Evolutionary conservation across 2,329 filamentous ascomycete species (phyloP), one percentile per base, ranked within the genome.

Genomic region (Pseudocercospora cruenta): DNA sequence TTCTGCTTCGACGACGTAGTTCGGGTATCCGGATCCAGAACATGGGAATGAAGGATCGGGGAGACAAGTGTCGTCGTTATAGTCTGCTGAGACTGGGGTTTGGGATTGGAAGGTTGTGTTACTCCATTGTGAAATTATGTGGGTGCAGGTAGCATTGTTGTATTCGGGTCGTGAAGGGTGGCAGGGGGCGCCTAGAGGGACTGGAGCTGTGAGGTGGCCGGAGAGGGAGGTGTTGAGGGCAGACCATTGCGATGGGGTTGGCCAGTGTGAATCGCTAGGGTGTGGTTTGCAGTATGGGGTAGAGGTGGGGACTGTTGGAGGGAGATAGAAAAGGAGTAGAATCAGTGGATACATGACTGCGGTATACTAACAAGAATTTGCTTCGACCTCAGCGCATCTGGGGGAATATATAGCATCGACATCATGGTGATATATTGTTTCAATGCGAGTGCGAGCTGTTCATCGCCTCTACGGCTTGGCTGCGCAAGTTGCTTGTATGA

Each of bases 111-210:
- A 69, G 2, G 62, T 24, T 14, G 65, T 62, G 26, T 67, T 69
- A 22, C 45, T 45, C 62, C 62, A 69, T 21, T 66, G 39, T 3
- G 39, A 31, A 4, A 21, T 19, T 12, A 70, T 36, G 7, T 43
- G 4, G 12, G 28, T 24, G 53, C 67, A 69, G 22, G 51, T 54
- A 2, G 9, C 60, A 28, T 64, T 64, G 51, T 67, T 47, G 53
- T 51, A 69, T 19, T 61, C 22, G 12, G 58, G 33, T 22, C 47
- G 16, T 12, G n/a, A 24, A 4, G 47, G 76, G 68, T 89, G 86
- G 71, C 87, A 89, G 0, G 82, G 77, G 1, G 81, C 74, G 0
- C 81, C 87, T 2, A 88, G 71, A 0, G 87, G 87, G 2, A 83
- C 75, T 0, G 84, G 87, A 10, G 81, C 79, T 47, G 88, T 78